Evolutionary conservation across 2,329 filamentous ascomycete species (phyloP).

Genomic region (Magnaporthiopsis rhizophila): DNA sequence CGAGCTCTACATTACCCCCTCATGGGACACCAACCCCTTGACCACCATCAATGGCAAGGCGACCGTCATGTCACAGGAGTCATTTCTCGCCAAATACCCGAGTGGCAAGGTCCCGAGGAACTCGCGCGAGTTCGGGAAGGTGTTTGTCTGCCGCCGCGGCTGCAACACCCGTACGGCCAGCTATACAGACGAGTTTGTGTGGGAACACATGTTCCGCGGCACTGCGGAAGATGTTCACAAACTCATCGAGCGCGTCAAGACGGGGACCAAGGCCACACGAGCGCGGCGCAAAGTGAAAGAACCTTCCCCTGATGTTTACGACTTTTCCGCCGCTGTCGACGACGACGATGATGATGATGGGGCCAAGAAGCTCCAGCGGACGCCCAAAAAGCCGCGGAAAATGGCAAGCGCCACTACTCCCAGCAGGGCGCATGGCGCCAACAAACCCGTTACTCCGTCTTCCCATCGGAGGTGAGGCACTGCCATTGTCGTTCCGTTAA

Average conservation of each 20-base stretch:
- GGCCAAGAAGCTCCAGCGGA: constrained; percentile 25
- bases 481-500: constrained; percentile 33
- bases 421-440: constrained; percentile 45
- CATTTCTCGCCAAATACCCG: constrained; percentile 63
- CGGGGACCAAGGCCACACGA: constrained; percentile 64
- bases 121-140: constrained; percentile 70
- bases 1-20: constrained; percentile 84
- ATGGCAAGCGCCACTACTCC: constrained; percentile 38
- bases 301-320: constrained; percentile 11
- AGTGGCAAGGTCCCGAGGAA: constrained; percentile 65
- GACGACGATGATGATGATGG: constrained; percentile 26
- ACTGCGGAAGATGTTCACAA: constrained; percentile 54
- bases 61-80: constrained; percentile 62
- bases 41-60: constrained; percentile 88
- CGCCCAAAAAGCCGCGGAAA: constrained; percentile 24
- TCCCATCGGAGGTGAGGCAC: constrained; percentile 30
- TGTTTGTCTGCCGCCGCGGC: constrained; percentile 82
- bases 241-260: constrained; percentile 60
- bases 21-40: constrained; percentile 80
- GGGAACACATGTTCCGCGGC: constrained; percentile 78
- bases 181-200: constrained; percentile 86
- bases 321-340: constrained; percentile 16
- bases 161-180: constrained; percentile 83
- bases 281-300: constrained; percentile 28
- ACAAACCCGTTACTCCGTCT: constrained; percentile 31